Conservation (phyloP, 163 green algal genomes). For the Scenedesmus sp. region DNA sequence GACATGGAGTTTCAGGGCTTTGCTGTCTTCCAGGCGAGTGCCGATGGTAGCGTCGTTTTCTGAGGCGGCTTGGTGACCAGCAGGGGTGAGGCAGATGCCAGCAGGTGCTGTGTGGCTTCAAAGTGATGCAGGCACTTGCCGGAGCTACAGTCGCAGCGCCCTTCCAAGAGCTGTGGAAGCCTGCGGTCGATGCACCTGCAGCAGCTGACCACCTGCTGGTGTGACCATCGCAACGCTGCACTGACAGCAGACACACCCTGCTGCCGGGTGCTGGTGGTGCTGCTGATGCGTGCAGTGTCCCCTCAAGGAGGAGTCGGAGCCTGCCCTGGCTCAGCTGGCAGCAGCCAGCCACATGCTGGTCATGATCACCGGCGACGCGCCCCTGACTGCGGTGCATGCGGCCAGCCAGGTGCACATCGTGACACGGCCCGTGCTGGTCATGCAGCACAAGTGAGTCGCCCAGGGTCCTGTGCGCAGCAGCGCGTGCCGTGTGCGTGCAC, state of each 20-base stretch:
- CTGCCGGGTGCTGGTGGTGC: not conserved
- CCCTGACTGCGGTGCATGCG: constrained; percentile 95
- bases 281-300: constrained; percentile 65
- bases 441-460: constrained; percentile 65
- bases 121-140: too few species aligned
- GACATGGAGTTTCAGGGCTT: constrained; percentile 80
- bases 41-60: too few species aligned
- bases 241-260: not conserved
- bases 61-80: too few species aligned
- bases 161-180: too few species aligned
- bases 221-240: too few species aligned
- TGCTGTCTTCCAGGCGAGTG: constrained; percentile 85
- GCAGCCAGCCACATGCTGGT: constrained; percentile 89
- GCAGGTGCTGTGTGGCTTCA: too few species aligned
- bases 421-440: constrained; percentile 70
- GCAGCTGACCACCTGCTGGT: too few species aligned
- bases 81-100: too few species aligned
- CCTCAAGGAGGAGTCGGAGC: constrained; percentile 82
- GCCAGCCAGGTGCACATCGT: constrained; percentile 88
- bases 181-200: too few species aligned
- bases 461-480: too few species aligned
- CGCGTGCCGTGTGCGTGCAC: too few species aligned
- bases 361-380: constrained; percentile 98
- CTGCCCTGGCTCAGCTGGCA: constrained; percentile 76
- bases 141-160: too few species aligned